These are phyloP conservation scores for Sugiyamaella neomexicana DNA, from an alignment of 1,139 yeast species.

Conservation along the genomic window DNA sequence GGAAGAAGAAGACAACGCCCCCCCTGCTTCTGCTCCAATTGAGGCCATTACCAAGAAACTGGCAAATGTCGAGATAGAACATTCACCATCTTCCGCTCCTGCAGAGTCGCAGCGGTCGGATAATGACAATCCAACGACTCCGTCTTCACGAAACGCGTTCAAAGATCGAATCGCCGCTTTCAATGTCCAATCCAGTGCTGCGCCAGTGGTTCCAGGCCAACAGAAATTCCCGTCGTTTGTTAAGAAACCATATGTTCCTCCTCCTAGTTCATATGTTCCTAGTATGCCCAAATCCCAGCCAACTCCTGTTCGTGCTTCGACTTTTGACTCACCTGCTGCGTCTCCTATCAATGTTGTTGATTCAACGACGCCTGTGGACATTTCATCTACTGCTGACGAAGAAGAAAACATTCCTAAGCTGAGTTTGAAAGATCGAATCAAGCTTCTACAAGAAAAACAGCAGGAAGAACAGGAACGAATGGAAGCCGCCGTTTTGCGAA, in stretches of 20 bases:
- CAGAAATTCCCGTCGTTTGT: constrained; percentile 41
- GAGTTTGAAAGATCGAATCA: constrained; percentile 84
- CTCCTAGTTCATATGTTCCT: constrained; percentile 46
- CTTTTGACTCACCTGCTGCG: background rate
- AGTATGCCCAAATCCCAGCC: constrained; percentile 22
- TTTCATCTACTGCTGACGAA: constrained; percentile 22
- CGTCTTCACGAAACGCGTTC: constrained; percentile 37
- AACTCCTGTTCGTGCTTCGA: constrained; percentile 26
- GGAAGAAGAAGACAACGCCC: constrained; percentile 23
- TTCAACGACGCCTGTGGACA: constrained; percentile 26
- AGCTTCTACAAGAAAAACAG: constrained; percentile 77
- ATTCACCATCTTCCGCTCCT: constrained; percentile 9
- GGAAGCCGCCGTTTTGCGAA: constrained; percentile 61
- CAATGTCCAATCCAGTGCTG: constrained; percentile 43
- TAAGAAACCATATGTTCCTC: constrained; percentile 44
- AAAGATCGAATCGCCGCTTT: constrained; percentile 49
- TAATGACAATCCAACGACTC: constrained; percentile 9
- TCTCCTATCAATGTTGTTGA: constrained; percentile 20
- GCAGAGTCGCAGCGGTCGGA: constrained; percentile 1
- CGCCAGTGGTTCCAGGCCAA: constrained; percentile 43
- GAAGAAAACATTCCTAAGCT: constrained; percentile 66
- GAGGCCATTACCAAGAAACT: constrained; percentile 16
- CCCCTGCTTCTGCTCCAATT: constrained; percentile 17
- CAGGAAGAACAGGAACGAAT: constrained; percentile 76
- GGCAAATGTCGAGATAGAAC: constrained; percentile 7